Conservation (phyloP, 2,329 filamentous ascomycete species). For the Paramyrothecium sp. region DNA sequence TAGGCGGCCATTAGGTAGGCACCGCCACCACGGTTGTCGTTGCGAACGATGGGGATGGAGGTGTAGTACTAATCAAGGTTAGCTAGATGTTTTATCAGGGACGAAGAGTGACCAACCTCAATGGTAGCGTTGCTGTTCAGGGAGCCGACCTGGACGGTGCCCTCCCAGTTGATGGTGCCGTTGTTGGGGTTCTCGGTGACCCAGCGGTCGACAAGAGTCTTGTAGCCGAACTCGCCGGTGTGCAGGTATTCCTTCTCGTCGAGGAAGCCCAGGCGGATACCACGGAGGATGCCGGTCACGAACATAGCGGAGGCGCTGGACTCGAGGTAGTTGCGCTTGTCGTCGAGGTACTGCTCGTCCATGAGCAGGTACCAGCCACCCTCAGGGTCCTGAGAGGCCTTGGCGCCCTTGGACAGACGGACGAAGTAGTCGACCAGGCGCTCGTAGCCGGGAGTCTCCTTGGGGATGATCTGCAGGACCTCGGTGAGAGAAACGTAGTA, state of each 20-base stretch:
- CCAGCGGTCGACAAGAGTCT: constrained; percentile 39
- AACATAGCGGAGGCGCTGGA: constrained; percentile 60
- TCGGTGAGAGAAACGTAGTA: constrained; percentile 51
- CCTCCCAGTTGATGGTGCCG: constrained; percentile 48
- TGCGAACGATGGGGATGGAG: constrained; percentile 17
- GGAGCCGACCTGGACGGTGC: constrained; percentile 51
- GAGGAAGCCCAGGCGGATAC: constrained; percentile 22
- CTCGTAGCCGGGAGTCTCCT: constrained; percentile 29
- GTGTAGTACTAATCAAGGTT: constrained; percentile 20
- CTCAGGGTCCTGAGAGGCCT: constrained; percentile 34
- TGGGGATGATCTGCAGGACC: constrained; percentile 42
- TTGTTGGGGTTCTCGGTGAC: constrained; percentile 42
- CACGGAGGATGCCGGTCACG: constrained; percentile 49
- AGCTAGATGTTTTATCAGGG: neutral
- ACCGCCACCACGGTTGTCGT: constrained; percentile 25
- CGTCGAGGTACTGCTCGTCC: constrained; percentile 43
- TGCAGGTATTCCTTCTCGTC: constrained; percentile 14
- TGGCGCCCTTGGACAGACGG: constrained; percentile 38
- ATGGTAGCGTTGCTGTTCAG: constrained; percentile 47
- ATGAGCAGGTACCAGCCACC: constrained; percentile 61
- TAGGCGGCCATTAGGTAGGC: constrained; percentile 24
- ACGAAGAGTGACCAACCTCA: constrained; percentile 33
- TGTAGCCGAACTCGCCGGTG: constrained; percentile 21
- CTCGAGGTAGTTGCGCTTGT: constrained; percentile 58
- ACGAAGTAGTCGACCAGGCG: constrained; percentile 36